These are phyloP conservation scores for Brassica carinata DNA, from an alignment of 345 rosid genomes.

Conservation along the genomic window DNA sequence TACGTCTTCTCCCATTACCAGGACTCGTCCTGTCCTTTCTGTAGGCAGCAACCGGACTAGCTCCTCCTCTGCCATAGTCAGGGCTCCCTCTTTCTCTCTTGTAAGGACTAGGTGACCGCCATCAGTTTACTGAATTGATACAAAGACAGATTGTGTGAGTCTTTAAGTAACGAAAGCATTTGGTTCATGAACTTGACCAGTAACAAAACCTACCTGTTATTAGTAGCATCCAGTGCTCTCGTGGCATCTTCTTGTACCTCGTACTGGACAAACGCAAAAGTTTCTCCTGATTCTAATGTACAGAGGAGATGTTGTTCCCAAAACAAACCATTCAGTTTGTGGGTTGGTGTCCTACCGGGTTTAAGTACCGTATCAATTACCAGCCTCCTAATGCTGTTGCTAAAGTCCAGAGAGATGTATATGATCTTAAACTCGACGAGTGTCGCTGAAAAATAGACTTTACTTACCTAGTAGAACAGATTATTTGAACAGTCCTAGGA, in stretches of 20 bases:
- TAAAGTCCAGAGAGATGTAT: no score
- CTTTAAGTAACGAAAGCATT: not conserved
- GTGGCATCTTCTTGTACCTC: constrained; percentile 88
- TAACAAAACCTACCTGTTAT: constrained; percentile 55
- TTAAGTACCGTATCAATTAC: no score
- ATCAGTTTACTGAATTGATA: constrained; percentile 75
- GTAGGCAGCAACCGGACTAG: constrained; percentile 57
- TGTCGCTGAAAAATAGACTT: constrained; percentile 11
- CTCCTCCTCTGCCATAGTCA: constrained; percentile 78
- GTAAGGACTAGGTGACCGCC: constrained; percentile 78
- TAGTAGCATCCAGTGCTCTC: constrained; percentile 78
- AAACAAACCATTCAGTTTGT: no score
- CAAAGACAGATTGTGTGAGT: not conserved
- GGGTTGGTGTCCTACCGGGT: no score
- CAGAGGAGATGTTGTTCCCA: no score
- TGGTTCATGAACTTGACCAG: not conserved
- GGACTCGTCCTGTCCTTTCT: constrained; percentile 72
- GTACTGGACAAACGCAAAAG: constrained; percentile 90
- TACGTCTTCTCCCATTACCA: constrained; percentile 64
- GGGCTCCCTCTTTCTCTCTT: constrained; percentile 90
- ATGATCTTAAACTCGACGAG: no score
- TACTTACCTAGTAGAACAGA: constrained; percentile 45
- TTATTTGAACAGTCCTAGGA: constrained; percentile 40
- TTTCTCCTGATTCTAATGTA: constrained; percentile 64
- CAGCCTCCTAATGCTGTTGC: no score